Base-by-base conservation (phyloP, 1,284 basidiomycete species). In the Irpex lacteus region DNA sequence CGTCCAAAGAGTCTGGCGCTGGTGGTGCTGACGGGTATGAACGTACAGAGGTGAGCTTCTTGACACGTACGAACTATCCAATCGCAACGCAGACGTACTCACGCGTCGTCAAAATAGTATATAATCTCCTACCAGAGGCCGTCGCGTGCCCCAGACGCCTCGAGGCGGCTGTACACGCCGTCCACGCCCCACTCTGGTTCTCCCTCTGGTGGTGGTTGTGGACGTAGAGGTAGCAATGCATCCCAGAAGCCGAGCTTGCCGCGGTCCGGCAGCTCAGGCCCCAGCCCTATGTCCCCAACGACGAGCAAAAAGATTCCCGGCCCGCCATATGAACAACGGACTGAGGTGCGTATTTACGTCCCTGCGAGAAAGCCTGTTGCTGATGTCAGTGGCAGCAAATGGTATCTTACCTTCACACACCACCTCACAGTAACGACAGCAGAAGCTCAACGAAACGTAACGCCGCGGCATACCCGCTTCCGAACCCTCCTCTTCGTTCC, bases 331-430 rank as follows among this genome's bases (percentile, higher is more conserved):
- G 62, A 53, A 19, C 50, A 52, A 11, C 66, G 65, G 34, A 66
- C 63, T 61, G 71, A 73, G 68, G 71, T 72, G 63, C 53, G 68
- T 60, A 13, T 32, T 26, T 9, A 11, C 37, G 49, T 56, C 40
- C 54, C 19, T 40, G 52, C 8, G n/a, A 57, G 36, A 32, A 47
- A 3, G 2, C 44, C 11, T 56, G 38, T n/a, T n/a, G 52, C 59
- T 26, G 32, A 62, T 63, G 38, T 47, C 38, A 34, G 11, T n/a
- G 13, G n/a, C 26, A 74, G 73, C 71, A 69, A 54, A 67, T 70
- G 60, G 61, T 73, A 49, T 67, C 67, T 18, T 74, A 73, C 62
- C 71, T 70, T 11, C 69, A 73, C 59, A 75, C 74, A 6, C 73
- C 74, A 26, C 74, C 74, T 19, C 68, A 64, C 54, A 73, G 70